Percentiles rank a stretch among this genome's conserved stretches.
These are phyloP conservation scores for Ustilago vetiveriae DNA, from an alignment of 1,284 basidiomycete species.

Conservation along the genomic window DNA sequence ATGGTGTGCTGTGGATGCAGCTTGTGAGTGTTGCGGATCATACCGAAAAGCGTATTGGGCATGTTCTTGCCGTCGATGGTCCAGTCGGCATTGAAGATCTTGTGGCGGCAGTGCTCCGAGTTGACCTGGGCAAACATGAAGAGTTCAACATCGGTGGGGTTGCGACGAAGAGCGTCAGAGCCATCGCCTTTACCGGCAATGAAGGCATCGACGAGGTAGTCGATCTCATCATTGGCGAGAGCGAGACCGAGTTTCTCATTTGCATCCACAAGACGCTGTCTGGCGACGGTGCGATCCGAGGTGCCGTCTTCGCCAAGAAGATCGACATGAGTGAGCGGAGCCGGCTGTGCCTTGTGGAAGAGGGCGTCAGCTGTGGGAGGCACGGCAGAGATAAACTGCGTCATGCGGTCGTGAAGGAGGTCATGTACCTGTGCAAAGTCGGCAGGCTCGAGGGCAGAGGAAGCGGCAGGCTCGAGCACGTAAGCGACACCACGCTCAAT, in stretches of 20 bases:
- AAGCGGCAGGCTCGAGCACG: slow-evolving; percentile 73
- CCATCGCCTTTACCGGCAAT: slow-evolving; percentile 71
- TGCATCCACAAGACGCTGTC: slow-evolving; percentile 73
- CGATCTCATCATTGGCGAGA: slow-evolving; percentile 86
- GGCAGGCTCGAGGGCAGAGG: slow-evolving; percentile 33
- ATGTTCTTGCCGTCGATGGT: slow-evolving; percentile 79
- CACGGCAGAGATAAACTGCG: slow-evolving; percentile 75
- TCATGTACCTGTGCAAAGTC: slow-evolving; percentile 41
- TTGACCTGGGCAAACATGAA: slow-evolving; percentile 99
- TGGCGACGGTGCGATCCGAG: slow-evolving; percentile 57
- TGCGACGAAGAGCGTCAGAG: slow-evolving; percentile 54
- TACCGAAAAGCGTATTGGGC: slow-evolving; percentile 87
- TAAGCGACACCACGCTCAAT: slow-evolving; percentile 85
- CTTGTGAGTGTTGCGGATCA: slow-evolving; percentile 97
- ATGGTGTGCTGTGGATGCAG: slow-evolving; percentile 77
- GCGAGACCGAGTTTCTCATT: slow-evolving; percentile 90
- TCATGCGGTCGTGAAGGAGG: slow-evolving; percentile 84
- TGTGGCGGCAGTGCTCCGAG: slow-evolving; percentile 99
- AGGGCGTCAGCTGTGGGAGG: slow-evolving; percentile 73
- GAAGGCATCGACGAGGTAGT: slow-evolving; percentile 91
- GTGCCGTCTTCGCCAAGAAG: slow-evolving; percentile 67
- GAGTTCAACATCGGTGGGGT: slow-evolving; percentile 87
- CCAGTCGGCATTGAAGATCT: slow-evolving; percentile 99
- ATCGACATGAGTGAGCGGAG: slow-evolving; percentile 77
- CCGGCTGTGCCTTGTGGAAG: slow-evolving; percentile 78